Evolutionary conservation across 2,329 filamentous ascomycete genomes (phyloP).

Genomic region (Penicillium glabrum): DNA sequence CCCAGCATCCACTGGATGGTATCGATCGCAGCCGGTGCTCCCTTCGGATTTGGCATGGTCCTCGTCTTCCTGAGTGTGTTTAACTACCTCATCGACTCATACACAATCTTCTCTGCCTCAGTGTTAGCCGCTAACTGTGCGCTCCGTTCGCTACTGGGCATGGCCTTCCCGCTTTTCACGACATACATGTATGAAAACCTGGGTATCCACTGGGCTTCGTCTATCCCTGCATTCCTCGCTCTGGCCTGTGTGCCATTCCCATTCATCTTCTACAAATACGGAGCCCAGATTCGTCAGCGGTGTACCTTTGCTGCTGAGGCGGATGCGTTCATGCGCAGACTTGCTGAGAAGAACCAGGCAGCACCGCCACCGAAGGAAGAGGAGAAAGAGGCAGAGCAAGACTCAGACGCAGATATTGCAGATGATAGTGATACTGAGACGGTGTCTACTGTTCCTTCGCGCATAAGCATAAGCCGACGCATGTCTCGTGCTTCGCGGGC

Average conservation of each 20-base stretch:
- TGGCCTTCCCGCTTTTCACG: conserved; percentile 49
- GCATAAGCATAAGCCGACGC: conserved; percentile 12
- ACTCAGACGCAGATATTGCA: not conserved
- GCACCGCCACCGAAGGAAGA: not conserved
- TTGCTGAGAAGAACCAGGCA: conserved; percentile 21
- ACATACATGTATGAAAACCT: conserved; percentile 45
- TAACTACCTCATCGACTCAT: conserved; percentile 46
- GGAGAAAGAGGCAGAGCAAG: not conserved
- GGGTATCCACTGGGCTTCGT: conserved; percentile 49
- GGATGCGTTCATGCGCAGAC: conserved; percentile 27
- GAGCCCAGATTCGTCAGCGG: conserved; percentile 34
- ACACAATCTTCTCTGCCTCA: conserved; percentile 41
- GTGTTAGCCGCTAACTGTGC: conserved; percentile 45
- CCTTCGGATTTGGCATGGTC: conserved; percentile 44
- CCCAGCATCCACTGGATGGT: conserved; percentile 41
- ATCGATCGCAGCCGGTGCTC: conserved; percentile 34
- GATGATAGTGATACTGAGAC: conserved; percentile 19
- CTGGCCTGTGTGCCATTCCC: conserved; percentile 42
- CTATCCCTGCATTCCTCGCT: conserved; percentile 45
- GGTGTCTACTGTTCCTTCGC: conserved; percentile 20
- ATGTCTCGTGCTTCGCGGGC: conserved; percentile 19
- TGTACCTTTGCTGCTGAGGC: conserved; percentile 40
- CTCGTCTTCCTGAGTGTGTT: conserved; percentile 40
- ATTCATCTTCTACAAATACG: conserved; percentile 43
- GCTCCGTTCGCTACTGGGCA: conserved; percentile 45